Percentiles rank a stretch among this genome's conserved stretches.
Evolutionary conservation across 1,139 yeast species (phyloP).

Genomic region (Debaryomyces nepalensis): DNA sequence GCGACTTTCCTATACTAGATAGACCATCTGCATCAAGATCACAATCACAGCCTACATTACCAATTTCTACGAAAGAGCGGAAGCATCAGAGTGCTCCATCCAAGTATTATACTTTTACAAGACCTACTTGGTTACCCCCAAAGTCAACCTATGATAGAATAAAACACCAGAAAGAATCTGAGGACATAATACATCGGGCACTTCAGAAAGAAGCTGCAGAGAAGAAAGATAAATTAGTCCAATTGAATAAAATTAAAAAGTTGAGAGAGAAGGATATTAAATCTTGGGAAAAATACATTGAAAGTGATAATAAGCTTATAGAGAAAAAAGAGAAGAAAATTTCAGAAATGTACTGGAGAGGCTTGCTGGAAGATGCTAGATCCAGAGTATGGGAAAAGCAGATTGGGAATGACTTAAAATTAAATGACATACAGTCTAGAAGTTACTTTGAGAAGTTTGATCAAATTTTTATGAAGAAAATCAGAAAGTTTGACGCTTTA

Average conservation of each 20-base stretch:
- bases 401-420: conserved; percentile 38
- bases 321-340: conserved; percentile 28
- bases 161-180: conserved; percentile 61
- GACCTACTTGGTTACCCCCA: conserved; percentile 74
- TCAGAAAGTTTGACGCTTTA: conserved; percentile 8
- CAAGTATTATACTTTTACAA: conserved; percentile 50
- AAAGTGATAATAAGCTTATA: conserved; percentile 25
- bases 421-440: conserved; percentile 24
- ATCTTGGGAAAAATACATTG: conserved; percentile 45
- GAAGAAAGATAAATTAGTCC: conserved; percentile 32
- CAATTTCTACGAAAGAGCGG: conserved; percentile 8
- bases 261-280: conserved; percentile 38
- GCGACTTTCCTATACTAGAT: background rate
- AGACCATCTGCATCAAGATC: conserved; percentile 14
- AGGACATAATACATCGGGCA: conserved; percentile 54
- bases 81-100: conserved; percentile 15
- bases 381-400: conserved; percentile 56
- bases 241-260: conserved; percentile 30
- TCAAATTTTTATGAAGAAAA: conserved; percentile 8
- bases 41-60: conserved; percentile 15
- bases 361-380: conserved; percentile 56
- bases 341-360: conserved; percentile 71
- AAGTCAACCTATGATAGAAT: conserved; percentile 57
- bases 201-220: conserved; percentile 42
- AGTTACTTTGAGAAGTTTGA: conserved; percentile 23